Percentiles rank a stretch among this genome's conserved stretches.
These are phyloP conservation scores for Boletus speciosus DNA, from an alignment of 768 basidiomycete genomes.

Conservation along the genomic window DNA sequence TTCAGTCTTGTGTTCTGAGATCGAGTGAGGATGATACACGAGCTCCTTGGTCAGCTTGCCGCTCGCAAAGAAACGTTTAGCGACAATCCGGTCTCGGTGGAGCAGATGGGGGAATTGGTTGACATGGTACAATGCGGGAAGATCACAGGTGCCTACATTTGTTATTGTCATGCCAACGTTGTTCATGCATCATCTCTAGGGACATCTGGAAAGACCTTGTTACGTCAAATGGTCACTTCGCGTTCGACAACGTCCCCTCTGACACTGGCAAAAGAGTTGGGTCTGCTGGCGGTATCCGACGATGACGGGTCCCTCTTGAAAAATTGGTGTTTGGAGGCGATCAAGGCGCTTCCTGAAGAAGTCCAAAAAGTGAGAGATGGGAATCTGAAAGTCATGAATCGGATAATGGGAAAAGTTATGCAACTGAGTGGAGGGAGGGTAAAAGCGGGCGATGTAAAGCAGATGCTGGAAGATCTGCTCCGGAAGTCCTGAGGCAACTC, in stretches of 20 bases:
- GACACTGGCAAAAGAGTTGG: constrained; percentile 47
- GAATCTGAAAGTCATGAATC: constrained; percentile 68
- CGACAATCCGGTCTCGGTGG: constrained; percentile 56
- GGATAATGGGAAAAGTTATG: constrained; percentile 61
- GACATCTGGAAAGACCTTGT: constrained; percentile 71
- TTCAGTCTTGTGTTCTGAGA: not conserved
- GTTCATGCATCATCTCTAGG: constrained; percentile 39
- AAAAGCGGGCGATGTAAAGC: constrained; percentile 60
- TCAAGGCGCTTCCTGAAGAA: constrained; percentile 64
- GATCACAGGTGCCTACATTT: constrained; percentile 58
- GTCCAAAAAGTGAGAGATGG: constrained; percentile 63
- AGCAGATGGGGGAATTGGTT: constrained; percentile 73
- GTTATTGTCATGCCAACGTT: not conserved
- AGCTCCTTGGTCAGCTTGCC: constrained; percentile 76
- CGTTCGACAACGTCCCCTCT: constrained; percentile 35
- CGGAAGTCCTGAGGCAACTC: not conserved
- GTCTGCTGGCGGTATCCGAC: constrained; percentile 40
- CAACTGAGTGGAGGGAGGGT: constrained; percentile 70
- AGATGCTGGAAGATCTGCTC: constrained; percentile 48
- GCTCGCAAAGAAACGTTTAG: constrained; percentile 52
- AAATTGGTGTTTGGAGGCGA: constrained; percentile 58
- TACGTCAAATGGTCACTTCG: constrained; percentile 65
- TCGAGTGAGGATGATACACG: constrained; percentile 77
- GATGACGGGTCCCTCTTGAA: constrained; percentile 41
- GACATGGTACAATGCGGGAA: constrained; percentile 62